Conservation (phyloP, 2,329 filamentous ascomycete genomes). For the Aureobasidium uvarum region DNA sequence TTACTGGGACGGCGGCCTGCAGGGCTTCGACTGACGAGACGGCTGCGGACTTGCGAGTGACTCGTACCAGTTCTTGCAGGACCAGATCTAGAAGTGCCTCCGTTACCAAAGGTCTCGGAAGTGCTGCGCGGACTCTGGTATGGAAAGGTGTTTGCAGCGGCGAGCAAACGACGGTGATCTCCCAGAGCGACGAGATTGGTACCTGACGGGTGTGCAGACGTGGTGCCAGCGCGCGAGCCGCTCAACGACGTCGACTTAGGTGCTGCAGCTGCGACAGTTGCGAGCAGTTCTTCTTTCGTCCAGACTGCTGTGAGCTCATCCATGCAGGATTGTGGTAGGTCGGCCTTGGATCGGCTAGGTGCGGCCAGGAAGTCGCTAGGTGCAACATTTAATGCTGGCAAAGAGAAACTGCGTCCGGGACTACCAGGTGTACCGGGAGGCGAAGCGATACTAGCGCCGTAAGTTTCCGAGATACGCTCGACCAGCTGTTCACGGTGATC, state of each 20-base stretch:
- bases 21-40: constrained; percentile 12
- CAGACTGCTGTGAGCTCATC: constrained; percentile 78
- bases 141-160: constrained; percentile 29
- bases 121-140: constrained; percentile 25
- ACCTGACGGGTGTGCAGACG: constrained; percentile 45
- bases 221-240: constrained; percentile 58
- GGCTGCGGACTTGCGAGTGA: constrained; percentile 17
- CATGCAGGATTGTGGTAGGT: constrained; percentile 64
- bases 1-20: constrained; percentile 43
- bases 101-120: constrained; percentile 8
- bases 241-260: constrained; percentile 72
- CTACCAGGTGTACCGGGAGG: constrained; percentile 59
- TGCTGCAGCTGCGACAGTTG: constrained; percentile 62
- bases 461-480: constrained; percentile 69
- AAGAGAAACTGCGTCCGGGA: constrained; percentile 57
- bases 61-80: constrained; percentile 13
- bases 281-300: constrained; percentile 72
- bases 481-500: constrained; percentile 70
- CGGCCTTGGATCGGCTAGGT: constrained; percentile 42
- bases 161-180: constrained; percentile 33
- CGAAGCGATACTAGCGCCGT: constrained; percentile 61
- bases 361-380: constrained; percentile 32
- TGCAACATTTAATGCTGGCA: constrained; percentile 57
- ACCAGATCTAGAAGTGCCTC: constrained; percentile 11
- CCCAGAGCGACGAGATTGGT: constrained; percentile 22